phyloP scores from a whole-genome alignment of 805 yeast genomes.

The Yarrowia sp. region DNA sequence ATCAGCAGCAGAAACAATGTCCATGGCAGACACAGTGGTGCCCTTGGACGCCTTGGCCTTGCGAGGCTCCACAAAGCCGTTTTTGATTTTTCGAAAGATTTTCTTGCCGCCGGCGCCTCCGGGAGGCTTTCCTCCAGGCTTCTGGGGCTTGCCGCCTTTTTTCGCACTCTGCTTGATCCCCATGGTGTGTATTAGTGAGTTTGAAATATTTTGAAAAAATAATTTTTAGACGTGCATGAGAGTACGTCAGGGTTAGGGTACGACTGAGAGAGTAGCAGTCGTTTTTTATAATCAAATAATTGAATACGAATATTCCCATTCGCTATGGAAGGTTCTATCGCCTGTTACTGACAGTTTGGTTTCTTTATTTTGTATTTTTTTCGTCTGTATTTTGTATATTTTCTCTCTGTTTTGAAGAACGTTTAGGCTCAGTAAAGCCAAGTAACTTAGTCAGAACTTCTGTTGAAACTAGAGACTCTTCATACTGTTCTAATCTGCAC shows the following conservation, averaged over 20 bases:
- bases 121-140: not conserved
- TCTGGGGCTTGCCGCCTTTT: constrained; percentile 23
- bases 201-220: not conserved
- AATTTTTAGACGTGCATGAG: constrained; percentile 24
- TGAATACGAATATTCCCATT: too few species aligned
- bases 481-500: too few species aligned
- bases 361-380: too few species aligned
- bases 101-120: constrained; percentile 18
- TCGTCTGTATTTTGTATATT: too few species aligned
- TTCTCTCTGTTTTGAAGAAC: too few species aligned
- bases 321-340: too few species aligned
- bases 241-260: constrained; percentile 5
- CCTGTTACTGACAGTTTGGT: too few species aligned
- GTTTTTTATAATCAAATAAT: too few species aligned
- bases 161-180: constrained; percentile 4
- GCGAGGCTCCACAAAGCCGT: constrained; percentile 29
- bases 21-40: constrained; percentile 10
- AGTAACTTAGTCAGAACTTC: too few species aligned
- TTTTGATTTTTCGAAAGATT: constrained; percentile 26
- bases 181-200: constrained; percentile 9
- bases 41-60: constrained; percentile 15
- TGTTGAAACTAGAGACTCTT: too few species aligned
- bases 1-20: constrained; percentile 23
- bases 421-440: too few species aligned
- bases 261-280: not conserved